Base-by-base conservation (phyloP, 768 basidiomycete species). In the Amanita polypyramis region DNA sequence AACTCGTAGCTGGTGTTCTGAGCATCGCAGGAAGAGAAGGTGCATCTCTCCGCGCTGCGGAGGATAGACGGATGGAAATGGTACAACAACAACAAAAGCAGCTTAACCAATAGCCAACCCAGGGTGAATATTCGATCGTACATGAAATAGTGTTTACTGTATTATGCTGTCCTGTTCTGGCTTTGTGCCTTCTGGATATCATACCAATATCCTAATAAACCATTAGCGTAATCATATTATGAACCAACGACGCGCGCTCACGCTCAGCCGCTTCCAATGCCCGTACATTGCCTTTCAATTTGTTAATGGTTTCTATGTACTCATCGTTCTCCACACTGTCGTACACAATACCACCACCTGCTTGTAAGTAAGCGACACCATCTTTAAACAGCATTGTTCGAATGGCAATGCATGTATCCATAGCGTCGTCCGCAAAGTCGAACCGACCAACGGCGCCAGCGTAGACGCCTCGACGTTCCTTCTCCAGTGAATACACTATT, bases 401-500 rank as follows among this genome's bases (percentile, higher is more conserved):
- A 57, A 99, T 98, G 4, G 96, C 95, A 58, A 99, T 99, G 66
- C 95, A 98, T 0, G 91, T 96, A 63, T 99, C 96, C 86, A 98
- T 91, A 59, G 85, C 84, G 61, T 98, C 89, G 20, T 79, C 71
- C 2, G 91, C 88, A 64, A 98, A 97, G 65, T 98, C 94, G 63
- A 94, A 98, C 45, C 92, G 82, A n/a, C 96, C 96, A 12, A 98
- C 93, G 2, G 91, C 96, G 25, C 96, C 96, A 5, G 93, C 96
- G 56, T 99, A 99, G 12, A 97, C 84, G 20, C 94, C 94, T 32
- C 96, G 79, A 20, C 81, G 79, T 64, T 97, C 90, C 57, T 82
- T 75, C 62, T 98, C 96, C 42, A 97, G 66, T 15, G 79, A 80
- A 4, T 82, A 82, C 23, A 99, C 70, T 35, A 99, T 81, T 63